Evolutionary conservation across 1,139 yeast species (phyloP), one percentile per base, ranked within the genome.

Genomic region (Suhomyces guaymorum): DNA sequence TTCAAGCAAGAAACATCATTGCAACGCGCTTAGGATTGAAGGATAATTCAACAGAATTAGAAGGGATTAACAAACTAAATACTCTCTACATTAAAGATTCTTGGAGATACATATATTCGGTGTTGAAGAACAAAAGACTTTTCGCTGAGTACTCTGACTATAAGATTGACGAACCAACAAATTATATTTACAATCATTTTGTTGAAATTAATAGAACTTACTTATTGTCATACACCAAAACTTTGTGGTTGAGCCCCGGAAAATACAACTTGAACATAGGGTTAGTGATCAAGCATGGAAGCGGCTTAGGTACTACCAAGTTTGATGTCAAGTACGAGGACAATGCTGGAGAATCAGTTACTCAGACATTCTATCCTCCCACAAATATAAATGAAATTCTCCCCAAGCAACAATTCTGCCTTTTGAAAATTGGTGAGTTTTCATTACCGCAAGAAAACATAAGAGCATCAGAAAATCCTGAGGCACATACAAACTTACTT

Each of bases 291-390:
- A 72, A 73, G 32, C 66, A 65, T 32, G 77, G 79, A 0, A 63
- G 68, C 42, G 85, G 85, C 0, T 53, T 80, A 17, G 83, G 83
- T 1, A 78, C 83, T 7, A 75, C 81, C 11, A 71, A 72, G 45
- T 78, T 79, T 48, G 77, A 70, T 44, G 57, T 80, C 3, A 57
- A 44, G 37, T 64, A 48, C 45, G 53, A 42, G 40, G 51, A 56
- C 28, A 57, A 44, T 19, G 35, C 44, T 14, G 57, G 54, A 5
- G 44, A 52, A 11, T 40, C 47, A 12, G 44, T 50, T 2, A 43
- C 59, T 7, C 63, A 70, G 35, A 63, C 70, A 3, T 77, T 67
- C 43, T 77, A 68, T 47, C 82, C 83, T 0, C 80, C 85, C 0
- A 63, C 76, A 0, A 74, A 77, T 46, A 73, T 80, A 28, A 72